Evolutionary conservation across 441 rosid genomes (phyloP).

Genomic region (Codiaeum variegatum): DNA sequence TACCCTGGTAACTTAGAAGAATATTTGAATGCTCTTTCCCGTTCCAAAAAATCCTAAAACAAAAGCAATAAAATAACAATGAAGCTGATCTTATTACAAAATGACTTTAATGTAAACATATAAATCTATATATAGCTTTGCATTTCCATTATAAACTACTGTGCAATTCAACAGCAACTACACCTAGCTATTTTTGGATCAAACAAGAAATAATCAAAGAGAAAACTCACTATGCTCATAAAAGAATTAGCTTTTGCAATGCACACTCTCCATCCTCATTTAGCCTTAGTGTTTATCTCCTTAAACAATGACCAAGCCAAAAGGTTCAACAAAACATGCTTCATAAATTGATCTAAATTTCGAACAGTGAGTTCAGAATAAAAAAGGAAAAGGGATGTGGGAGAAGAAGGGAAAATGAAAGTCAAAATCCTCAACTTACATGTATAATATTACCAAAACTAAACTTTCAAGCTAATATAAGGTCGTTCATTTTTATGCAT

Average conservation of each 20-base stretch:
- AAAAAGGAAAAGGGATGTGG: neutral
- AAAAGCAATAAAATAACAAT: conserved; percentile 12
- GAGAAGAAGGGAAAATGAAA: conserved; percentile 5
- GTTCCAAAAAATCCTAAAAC: conserved; percentile 35
- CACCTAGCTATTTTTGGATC: neutral
- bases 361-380: neutral
- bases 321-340: conserved; percentile 4
- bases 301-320: neutral
- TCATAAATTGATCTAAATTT: neutral
- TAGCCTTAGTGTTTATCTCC: neutral
- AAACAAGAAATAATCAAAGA: neutral
- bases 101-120: conserved; percentile 3
- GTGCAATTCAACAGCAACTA: conserved; percentile 4
- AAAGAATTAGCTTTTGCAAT: neutral
- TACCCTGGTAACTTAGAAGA: conserved; percentile 42
- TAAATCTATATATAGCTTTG: neutral
- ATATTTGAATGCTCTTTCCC: conserved; percentile 23
- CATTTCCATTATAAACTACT: conserved; percentile 1
- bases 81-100: conserved; percentile 5
- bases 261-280: neutral
- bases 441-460: neutral
- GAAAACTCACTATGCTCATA: neutral
- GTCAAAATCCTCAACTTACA: conserved; percentile 8
- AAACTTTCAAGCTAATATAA: conserved; percentile 4
- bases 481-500: neutral